Evolutionary conservation across 192 early-diverging fungal species (phyloP), one percentile per base, ranked within the genome.

Genomic region (Entomortierella chlamydospora): DNA sequence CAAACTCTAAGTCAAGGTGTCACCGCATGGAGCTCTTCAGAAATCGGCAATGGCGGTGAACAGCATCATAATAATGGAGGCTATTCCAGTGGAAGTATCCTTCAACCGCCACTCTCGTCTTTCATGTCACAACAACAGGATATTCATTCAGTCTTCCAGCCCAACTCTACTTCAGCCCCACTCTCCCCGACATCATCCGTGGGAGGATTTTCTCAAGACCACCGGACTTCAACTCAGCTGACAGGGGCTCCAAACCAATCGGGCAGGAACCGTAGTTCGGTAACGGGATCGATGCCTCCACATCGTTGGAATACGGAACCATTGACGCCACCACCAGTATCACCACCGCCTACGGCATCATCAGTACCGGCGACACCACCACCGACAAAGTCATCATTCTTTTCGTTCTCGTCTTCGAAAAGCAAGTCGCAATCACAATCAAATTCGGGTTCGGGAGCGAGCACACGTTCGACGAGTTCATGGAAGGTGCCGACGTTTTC

Each of bases 291-390:
- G 1, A 70, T 70, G 62, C 28, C 68, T 37, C 51, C 76, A n/a
- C 53, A 47, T n/a, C 61, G 66, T 23, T 79, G 76, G 76, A 70
- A 79, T 25, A 66, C 76, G 0, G 76, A 79, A 42, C 76, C 76
- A 34, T 47, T 79, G 52, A 79, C 76, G 22, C 68, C 76, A 22
- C 76, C 76, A 30, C 76, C 76, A 0, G 57, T 61, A 31, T 59
- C 76, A 33, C 72, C 72, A 22, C 67, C 64, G 10, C 74, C 74
- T 28, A 42, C 62, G 33, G 63, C 57, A 5, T 11, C 68, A n/a
- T 33, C 52, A 4, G 25, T 45, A 17, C 71, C 62, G 8, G 42
- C 56, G 2, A 30, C 72, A 22, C 61, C 76, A 25, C 55, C 61
- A 13, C 9, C 62, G 10, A 60, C 68, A 12, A 79, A 79, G 57